A percentile compares a stretch with the other conserved stretches of the same genome.
These are phyloP conservation scores for Hyphochytrium catenoides DNA, from an alignment of 352 stramenopile species.

Conservation along the genomic window DNA sequence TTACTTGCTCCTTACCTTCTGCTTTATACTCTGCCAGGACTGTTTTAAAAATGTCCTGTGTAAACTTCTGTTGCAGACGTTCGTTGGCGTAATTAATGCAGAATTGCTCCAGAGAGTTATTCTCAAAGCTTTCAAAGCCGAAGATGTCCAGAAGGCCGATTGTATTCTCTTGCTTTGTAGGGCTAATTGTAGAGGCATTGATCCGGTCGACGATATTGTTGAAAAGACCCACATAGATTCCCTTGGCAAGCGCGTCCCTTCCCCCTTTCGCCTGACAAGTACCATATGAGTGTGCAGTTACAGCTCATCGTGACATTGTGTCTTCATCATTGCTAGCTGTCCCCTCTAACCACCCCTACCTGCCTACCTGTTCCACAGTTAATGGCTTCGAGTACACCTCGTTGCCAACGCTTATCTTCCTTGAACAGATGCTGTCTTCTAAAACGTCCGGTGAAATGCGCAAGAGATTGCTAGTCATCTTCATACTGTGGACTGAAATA, in stretches of 20 bases:
- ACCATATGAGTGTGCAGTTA: too few relatives aligned
- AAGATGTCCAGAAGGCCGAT: conserved; percentile 93
- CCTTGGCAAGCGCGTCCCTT: conserved; percentile 80
- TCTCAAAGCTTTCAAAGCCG: conserved; percentile 83
- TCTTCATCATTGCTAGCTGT: too few relatives aligned
- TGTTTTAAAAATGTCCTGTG: conserved; percentile 53
- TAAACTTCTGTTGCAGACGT: conserved; percentile 77
- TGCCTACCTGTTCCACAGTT: conserved; percentile 6
- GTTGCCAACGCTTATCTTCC: conserved; percentile 5
- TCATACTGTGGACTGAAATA: too few relatives aligned
- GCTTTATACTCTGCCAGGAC: conserved; percentile 10
- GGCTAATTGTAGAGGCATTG: conserved; percentile 65
- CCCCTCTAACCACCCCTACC: too few relatives aligned
- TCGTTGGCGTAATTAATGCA: conserved; percentile 90
- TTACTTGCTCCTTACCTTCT: neutral
- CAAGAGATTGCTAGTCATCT: too few relatives aligned
- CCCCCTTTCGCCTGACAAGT: conserved; percentile 52
- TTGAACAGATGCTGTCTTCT: conserved; percentile 4
- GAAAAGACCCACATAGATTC: conserved; percentile 83
- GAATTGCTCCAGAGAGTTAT: conserved; percentile 82
- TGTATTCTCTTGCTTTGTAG: conserved; percentile 23
- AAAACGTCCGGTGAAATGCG: conserved; percentile 5
- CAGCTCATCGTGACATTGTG: too few relatives aligned
- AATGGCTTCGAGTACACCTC: conserved; percentile 7
- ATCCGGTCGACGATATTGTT: conserved; percentile 78